Evolutionary conservation across 2,329 filamentous ascomycete genomes (phyloP), one percentile per base, ranked within the genome.

Genomic region (Clarireedia monteithiana): DNA sequence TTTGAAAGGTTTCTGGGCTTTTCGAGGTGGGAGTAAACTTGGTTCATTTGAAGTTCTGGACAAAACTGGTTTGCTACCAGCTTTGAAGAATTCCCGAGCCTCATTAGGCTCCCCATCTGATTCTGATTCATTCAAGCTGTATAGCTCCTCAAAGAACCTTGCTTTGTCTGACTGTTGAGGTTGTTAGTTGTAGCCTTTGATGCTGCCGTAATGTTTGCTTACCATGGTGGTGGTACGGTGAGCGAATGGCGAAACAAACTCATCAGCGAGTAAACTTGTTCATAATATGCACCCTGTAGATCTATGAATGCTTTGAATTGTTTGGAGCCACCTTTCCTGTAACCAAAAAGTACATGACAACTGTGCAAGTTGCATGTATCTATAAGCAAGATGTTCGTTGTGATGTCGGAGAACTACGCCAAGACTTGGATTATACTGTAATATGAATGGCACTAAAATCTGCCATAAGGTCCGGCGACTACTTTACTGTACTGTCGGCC

Each of bases 71-170:
- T 49, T 40, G 3, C 55, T 58, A 14, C 56, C 50, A 26, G 56
- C 49, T 38, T 53, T 49, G 2, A 63, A 40, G 9, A 61, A 42
- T 24, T 59, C 52, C 15, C 59, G 47, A 10, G 57, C 53, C 27
- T 65, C 55, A 36, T 65, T 62, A 14, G 53, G 54, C 49, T 59
- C 59, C 27, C 58, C 56, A 44, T 68, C 66, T 6, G 61, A 58
- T 34, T 67, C 65, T 17, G 65, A 67, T n/a, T 66, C 53, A 40
- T 62, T 59, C 24, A 68, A 57, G 7, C 61, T 52, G 36, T 63
- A 61, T 38, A 68, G 65, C 49, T 61, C 30, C 5, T 51, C 34
- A 14, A 59, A 59, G 30, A 54, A 59, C 30, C 34, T 48, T 23
- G 15, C 27, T 34, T 59, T 59, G 12, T 50, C 55, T 14, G 50